Evolutionary conservation across 768 basidiomycete genomes (phyloP), one percentile per base, ranked within the genome.

Genomic region (Trametopsis cervina): DNA sequence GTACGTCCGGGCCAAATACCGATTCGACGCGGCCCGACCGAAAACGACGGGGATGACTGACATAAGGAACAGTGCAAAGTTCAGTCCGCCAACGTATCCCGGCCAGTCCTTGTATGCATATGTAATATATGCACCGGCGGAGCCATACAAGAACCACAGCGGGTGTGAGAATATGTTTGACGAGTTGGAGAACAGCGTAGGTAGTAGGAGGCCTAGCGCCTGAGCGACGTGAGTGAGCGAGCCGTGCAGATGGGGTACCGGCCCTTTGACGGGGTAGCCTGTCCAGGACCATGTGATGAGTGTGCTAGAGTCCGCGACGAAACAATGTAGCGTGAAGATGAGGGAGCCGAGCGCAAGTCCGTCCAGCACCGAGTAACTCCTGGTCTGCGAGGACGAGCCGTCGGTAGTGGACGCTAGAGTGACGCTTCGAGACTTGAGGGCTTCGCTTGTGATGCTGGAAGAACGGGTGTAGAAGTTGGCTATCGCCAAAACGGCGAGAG

Each of bases 261-360:
- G 90, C 0, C 90, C 90, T 42, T 68, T 75, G 26, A 83, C 68
- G 18, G 79, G 75, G 54, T 83, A 93, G n/a, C 90, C 90, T 0
- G 88, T 85, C 90, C 90, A 94, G 2, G 86, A 83, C 85, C 88
- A 91, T 17, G 87, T 80, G 49, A 92, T 73, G 39, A 91, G 74
- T 0, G 89, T 88, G 54, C 81, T 83, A 1, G 85, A 69, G 49
- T 94, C 90, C 2, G 81, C 75, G 43, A 90, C 67, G 37, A 89
- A 71, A 40, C 78, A 81, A 56, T 91, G 85, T 0, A 90, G 59
- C 11, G 77, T 75, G 66, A 86, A 91, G 9, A 92, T 61, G 23
- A 87, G 66, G 25, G 78, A 74, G 2, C 85, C 87, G 7, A 89
- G 67, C 0, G 84, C 75, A 11, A 86, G 53, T 0, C 83, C 76